A percentile compares a stretch with the other conserved stretches of the same genome.
phyloP scores from a whole-genome alignment of 192 early-diverging fungal species.

The Lobulomyces angularis region DNA sequence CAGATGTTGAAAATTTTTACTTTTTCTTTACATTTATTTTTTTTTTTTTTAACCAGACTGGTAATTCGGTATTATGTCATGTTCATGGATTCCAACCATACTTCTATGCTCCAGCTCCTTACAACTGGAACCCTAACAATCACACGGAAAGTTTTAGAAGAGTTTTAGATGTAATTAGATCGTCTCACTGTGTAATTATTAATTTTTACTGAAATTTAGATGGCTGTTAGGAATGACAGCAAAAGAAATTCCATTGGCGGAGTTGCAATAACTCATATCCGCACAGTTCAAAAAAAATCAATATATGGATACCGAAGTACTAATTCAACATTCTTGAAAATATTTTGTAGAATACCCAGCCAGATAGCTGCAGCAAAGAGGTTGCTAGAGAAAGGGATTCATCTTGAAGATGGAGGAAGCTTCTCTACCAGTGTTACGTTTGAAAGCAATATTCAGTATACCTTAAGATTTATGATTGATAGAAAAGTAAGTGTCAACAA shows the following conservation, averaged over 20 bases:
- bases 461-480: constrained; percentile 93
- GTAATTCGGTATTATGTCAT: constrained; percentile 83
- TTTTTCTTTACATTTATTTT: constrained; percentile 1
- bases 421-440: constrained; percentile 44
- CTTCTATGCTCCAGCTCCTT: constrained; percentile 88
- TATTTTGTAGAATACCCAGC: constrained; percentile 26
- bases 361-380: constrained; percentile 16
- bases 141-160: no score
- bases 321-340: constrained; percentile 67
- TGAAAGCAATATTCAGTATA: constrained; percentile 82
- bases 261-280: constrained; percentile 38
- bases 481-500: constrained; percentile 30
- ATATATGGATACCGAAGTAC: constrained; percentile 83
- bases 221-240: constrained; percentile 7
- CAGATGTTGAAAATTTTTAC: constrained; percentile 34
- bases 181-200: no score
- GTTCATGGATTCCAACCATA: constrained; percentile 85
- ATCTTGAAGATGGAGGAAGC: constrained; percentile 37
- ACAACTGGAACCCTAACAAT: no score
- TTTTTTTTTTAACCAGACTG: constrained; percentile 31
- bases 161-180: no score
- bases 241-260: constrained; percentile 7
- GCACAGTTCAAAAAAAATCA: constrained; percentile 63
- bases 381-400: constrained; percentile 35
- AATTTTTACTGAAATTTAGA: not conserved